Evolutionary conservation across 2,329 filamentous ascomycete genomes (phyloP), one percentile per base, ranked within the genome.

Genomic region (Aspergillus jensenii): DNA sequence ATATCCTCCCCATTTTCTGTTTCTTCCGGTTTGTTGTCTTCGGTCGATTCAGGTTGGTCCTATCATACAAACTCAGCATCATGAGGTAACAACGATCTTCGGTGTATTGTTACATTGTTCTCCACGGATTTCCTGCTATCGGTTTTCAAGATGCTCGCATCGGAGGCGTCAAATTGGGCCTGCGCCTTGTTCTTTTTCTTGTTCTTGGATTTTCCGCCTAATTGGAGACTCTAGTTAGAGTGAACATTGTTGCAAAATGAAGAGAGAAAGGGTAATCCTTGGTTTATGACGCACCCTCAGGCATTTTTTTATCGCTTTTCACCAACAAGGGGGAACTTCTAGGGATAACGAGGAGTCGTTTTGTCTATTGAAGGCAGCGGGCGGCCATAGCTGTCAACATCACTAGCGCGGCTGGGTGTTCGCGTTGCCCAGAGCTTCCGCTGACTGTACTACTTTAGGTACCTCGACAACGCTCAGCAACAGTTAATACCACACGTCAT

Each of bases 121-220:
- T 67, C 69, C 1, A 66, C 64, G 6, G 71, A 59, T 39, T 72
- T 68, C 9, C 40, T 31, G 40, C 33, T 14, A 21, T 66, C 58
- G 12, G 64, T 58, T 43, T 65, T 50, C 19, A 52, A 39, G 9
- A 35, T 46, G 21, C 49, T 35, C 19, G 23, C 40, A 25, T 51
- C 51, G 21, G 17, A 7, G 21, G 46, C 62, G 58, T 78, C 76
- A 19, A 67, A 66, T 67, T 81, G 83, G 56, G 71, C 73, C 58
- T 72, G 72, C 62, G 74, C 75, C 74, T 83, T 84, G 73, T 82
- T 85, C 76, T 82, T 83, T 70, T 81, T 84, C 72, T 79, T 83
- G 69, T 80, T 84, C 75, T 83, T 85, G 68, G 81, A 81, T 68
- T 79, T 85, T 52, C 76, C 67, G 65, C 74, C 76, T 78, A 62